Percentiles rank a stretch among this genome's conserved stretches.
Evolutionary conservation across 2,329 filamentous ascomycete species (phyloP).

Genomic region (Madurella mycetomatis): DNA sequence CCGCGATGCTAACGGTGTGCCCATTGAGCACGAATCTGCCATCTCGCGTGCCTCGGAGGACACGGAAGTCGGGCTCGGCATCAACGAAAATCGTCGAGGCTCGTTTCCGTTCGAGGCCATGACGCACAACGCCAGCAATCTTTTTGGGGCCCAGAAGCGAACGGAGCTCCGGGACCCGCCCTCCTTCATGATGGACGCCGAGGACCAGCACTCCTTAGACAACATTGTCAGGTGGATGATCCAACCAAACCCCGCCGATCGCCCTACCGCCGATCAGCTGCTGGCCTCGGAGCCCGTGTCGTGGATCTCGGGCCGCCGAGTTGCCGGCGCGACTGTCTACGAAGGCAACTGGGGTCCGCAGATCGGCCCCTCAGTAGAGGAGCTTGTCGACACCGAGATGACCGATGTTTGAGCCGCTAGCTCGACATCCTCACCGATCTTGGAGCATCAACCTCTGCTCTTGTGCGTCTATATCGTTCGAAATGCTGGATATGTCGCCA

Average conservation of each 20-base stretch:
- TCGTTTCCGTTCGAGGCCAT: slow-evolving; percentile 24
- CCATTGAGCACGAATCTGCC: slow-evolving; percentile 41
- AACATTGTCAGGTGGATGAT: slow-evolving; percentile 87
- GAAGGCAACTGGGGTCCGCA: slow-evolving; percentile 93
- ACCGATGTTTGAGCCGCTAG: slow-evolving; percentile 46
- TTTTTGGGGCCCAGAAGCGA: slow-evolving; percentile 46
- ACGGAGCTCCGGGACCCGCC: slow-evolving; percentile 61
- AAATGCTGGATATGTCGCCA: slow-evolving; percentile 33
- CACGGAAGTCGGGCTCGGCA: slow-evolving; percentile 3
- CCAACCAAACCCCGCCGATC: slow-evolving; percentile 63
- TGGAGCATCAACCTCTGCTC: slow-evolving; percentile 20
- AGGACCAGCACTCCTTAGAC: slow-evolving; percentile 72
- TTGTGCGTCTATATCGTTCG: slow-evolving; percentile 26
- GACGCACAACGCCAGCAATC: slow-evolving; percentile 36
- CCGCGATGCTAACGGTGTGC: slow-evolving; percentile 71
- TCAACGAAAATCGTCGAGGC: slow-evolving; percentile 4
- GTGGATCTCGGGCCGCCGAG: slow-evolving; percentile 74
- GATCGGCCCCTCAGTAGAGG: slow-evolving; percentile 33
- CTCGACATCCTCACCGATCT: slow-evolving; percentile 15
- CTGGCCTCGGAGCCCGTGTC: slow-evolving; percentile 67
- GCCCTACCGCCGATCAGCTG: slow-evolving; percentile 71
- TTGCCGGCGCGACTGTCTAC: slow-evolving; percentile 87
- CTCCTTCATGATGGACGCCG: slow-evolving; percentile 78
- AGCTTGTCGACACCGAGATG: slow-evolving; percentile 52
- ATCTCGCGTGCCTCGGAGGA: slow-evolving; percentile 17